These are phyloP conservation scores for Phyllachora maydis DNA, from an alignment of 2,329 filamentous ascomycete species.

Conservation along the genomic window DNA sequence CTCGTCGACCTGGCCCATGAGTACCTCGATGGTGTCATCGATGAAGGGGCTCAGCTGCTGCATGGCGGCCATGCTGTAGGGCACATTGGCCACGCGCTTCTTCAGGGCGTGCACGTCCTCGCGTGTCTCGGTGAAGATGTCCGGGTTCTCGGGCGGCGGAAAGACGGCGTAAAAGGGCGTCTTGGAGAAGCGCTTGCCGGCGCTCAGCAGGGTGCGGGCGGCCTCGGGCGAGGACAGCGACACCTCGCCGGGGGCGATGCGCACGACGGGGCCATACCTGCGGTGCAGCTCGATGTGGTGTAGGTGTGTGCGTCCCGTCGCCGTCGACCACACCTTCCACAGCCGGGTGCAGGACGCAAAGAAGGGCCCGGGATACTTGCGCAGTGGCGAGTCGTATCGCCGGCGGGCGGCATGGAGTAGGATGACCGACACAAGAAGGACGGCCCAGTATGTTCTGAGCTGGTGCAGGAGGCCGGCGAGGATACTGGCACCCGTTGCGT, in stretches of 20 bases:
- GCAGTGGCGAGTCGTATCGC: conserved; percentile 13
- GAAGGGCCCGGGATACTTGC: conserved; percentile 13
- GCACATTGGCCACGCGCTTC: conserved; percentile 28
- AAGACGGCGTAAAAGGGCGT: conserved; percentile 31
- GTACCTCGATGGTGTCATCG: conserved; percentile 25
- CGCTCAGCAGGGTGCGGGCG: conserved; percentile 20
- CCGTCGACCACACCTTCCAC: conserved; percentile 19
- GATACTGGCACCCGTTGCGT: too few relatives aligned
- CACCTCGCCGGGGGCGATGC: conserved; percentile 26
- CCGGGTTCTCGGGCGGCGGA: conserved; percentile 32
- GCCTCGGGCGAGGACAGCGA: conserved; percentile 23
- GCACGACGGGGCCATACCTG: conserved; percentile 24
- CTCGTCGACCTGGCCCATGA: conserved; percentile 19
- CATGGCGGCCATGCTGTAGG: conserved; percentile 32
- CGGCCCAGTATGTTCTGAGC: conserved; percentile 10
- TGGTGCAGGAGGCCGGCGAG: conserved; percentile 5
- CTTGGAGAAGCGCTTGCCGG: conserved; percentile 30
- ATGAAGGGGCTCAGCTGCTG: conserved; percentile 27
- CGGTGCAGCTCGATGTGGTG: conserved; percentile 21
- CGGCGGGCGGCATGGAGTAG: conserved; percentile 10
- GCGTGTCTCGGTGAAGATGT: conserved; percentile 34
- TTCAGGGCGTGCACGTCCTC: conserved; percentile 32
- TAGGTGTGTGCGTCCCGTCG: conserved; percentile 16
- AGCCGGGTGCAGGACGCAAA: conserved; percentile 14
- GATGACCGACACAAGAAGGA: conserved; percentile 8